Evolutionary conservation across 306 rosid species (phyloP).

Genomic region (Carpinus viminea): DNA sequence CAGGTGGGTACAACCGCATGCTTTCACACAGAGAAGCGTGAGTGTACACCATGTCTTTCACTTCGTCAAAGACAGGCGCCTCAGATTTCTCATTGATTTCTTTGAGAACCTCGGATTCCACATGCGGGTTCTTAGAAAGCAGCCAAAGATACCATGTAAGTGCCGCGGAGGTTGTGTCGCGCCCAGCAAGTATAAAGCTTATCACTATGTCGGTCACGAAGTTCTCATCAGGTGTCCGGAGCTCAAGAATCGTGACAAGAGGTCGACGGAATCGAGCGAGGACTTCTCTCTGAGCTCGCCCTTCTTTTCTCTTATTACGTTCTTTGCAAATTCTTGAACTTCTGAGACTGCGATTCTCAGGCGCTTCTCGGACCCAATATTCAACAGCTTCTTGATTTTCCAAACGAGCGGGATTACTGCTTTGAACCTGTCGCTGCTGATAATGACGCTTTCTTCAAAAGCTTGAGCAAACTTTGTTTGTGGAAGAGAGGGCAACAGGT

Average conservation of each 20-base stretch:
- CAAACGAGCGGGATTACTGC: too few relatives aligned
- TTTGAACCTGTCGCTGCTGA: too few relatives aligned
- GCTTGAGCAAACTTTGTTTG: too few relatives aligned
- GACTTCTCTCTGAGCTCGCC: slow-evolving; percentile 30
- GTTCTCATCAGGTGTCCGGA: slow-evolving; percentile 47
- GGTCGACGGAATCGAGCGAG: slow-evolving; percentile 27
- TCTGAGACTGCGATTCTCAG: too few relatives aligned
- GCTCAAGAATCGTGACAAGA: too few relatives aligned
- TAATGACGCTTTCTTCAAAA: too few relatives aligned
- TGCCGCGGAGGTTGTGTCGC: slow-evolving; percentile 62
- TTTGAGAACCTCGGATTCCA: slow-evolving; percentile 36
- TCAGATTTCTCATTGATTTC: slow-evolving; percentile 33
- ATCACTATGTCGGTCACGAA: slow-evolving; percentile 55
- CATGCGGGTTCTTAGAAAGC: slow-evolving; percentile 36
- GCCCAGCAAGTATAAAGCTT: slow-evolving; percentile 64
- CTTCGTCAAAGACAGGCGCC: slow-evolving; percentile 37
- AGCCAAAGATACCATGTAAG: slow-evolving; percentile 82
- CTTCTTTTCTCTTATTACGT: slow-evolving; percentile 46
- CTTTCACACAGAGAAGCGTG: slow-evolving; percentile 74
- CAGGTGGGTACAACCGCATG: slow-evolving; percentile 77
- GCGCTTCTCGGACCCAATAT: too few relatives aligned
- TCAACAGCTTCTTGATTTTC: too few relatives aligned
- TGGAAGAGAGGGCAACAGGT: too few relatives aligned
- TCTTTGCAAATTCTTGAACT: slow-evolving; percentile 47
- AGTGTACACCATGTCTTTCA: slow-evolving; percentile 58